These are phyloP conservation scores for Nakazawaea holstii DNA, from an alignment of 805 yeast genomes.

Conservation along the genomic window DNA sequence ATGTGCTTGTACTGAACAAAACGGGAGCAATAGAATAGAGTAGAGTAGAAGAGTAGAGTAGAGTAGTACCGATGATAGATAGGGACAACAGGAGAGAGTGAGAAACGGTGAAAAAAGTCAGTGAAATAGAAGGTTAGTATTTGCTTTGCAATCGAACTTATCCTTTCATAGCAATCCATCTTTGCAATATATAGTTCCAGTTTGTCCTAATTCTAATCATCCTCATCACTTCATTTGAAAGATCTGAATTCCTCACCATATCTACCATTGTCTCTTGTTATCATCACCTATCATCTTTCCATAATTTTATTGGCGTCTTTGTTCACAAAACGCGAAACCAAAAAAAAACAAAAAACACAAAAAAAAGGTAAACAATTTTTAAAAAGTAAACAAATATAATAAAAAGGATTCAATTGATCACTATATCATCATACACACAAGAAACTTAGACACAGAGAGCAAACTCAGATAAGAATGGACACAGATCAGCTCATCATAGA, in stretches of 20 bases:
- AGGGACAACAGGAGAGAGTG: too few species aligned
- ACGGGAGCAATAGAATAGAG: not conserved
- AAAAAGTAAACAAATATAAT: slow-evolving; percentile 1
- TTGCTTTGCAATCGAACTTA: too few species aligned
- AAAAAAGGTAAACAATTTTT: not conserved
- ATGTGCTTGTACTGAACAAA: too few species aligned
- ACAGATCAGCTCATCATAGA: slow-evolving; percentile 8
- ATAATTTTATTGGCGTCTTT: too few species aligned
- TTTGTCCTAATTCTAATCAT: too few species aligned
- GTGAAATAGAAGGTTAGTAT: too few species aligned
- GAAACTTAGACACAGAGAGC: not conserved
- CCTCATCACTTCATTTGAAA: too few species aligned
- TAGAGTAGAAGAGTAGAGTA: not conserved
- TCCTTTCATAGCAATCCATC: too few species aligned
- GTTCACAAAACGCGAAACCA: not conserved
- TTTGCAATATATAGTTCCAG: too few species aligned
- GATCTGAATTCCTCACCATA: too few species aligned
- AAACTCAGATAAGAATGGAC: slow-evolving; percentile 3
- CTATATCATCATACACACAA: not conserved
- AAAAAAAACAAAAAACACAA: not conserved
- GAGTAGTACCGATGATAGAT: not conserved
- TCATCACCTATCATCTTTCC: not conserved
- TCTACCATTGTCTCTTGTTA: too few species aligned
- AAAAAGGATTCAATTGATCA: not conserved
- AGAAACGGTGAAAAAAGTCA: too few species aligned